Percentiles rank a stretch among this genome's conserved stretches.
These are phyloP conservation scores for Aspergillus carbonarius DNA, from an alignment of 2,329 filamentous ascomycete genomes.

Conservation along the genomic window DNA sequence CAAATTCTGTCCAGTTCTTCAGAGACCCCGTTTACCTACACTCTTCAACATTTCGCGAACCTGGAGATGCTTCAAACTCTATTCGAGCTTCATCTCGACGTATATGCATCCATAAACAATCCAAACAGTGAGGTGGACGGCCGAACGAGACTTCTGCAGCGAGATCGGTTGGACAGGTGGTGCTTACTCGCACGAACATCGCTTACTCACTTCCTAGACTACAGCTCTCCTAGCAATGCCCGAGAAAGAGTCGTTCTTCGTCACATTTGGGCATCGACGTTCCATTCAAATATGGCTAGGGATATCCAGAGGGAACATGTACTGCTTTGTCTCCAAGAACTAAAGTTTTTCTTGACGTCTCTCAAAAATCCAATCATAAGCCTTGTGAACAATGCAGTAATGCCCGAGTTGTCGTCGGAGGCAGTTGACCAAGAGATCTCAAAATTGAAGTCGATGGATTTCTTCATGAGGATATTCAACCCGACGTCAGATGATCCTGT, in stretches of 20 bases:
- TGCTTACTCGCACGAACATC: slow-evolving; percentile 56
- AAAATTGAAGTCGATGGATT: slow-evolving; percentile 92
- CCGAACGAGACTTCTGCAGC: slow-evolving; percentile 53
- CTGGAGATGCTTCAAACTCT: slow-evolving; percentile 59
- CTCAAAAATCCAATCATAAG: slow-evolving; percentile 53
- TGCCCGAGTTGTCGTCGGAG: slow-evolving; percentile 80
- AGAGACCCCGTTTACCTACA: slow-evolving; percentile 27
- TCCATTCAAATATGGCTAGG: slow-evolving; percentile 58
- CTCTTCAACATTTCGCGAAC: slow-evolving; percentile 34
- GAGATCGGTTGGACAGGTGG: slow-evolving; percentile 62
- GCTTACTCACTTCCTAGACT: slow-evolving; percentile 45
- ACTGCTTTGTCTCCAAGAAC: slow-evolving; percentile 61
- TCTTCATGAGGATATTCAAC: slow-evolving; percentile 87
- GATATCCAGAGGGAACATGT: slow-evolving; percentile 59
- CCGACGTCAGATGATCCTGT: slow-evolving; percentile 78
- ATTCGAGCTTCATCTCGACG: slow-evolving; percentile 67
- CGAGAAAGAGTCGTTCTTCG: slow-evolving; percentile 54
- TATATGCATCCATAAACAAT: slow-evolving; percentile 63
- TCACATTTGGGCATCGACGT: slow-evolving; percentile 66
- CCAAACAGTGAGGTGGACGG: slow-evolving; percentile 57
- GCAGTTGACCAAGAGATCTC: slow-evolving; percentile 88
- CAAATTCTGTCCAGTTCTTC: slow-evolving; percentile 24
- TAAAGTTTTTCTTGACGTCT: slow-evolving; percentile 55
- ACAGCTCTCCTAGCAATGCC: slow-evolving; percentile 28
- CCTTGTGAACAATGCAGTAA: slow-evolving; percentile 80